phyloP scores from a whole-genome alignment of 176 grass and related monocot species.

The Dactylis glomerata region DNA sequence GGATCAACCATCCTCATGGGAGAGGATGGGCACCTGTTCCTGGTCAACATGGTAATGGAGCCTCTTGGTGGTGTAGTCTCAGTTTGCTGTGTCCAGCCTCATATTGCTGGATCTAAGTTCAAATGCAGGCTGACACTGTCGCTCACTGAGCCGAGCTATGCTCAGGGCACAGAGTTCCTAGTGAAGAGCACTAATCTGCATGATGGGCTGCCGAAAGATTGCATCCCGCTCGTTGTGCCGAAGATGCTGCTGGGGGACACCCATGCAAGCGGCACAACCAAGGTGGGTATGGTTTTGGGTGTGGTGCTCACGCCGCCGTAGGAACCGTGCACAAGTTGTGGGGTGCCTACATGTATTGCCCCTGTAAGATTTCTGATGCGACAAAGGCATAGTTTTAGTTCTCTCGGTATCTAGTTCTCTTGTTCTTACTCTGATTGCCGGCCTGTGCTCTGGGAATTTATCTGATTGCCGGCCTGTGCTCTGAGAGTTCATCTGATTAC shows the following conservation, averaged over 20 bases:
- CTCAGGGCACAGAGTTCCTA: too few species aligned
- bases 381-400: too few species aligned
- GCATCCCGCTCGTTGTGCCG: neutral
- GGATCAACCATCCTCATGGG: too few species aligned
- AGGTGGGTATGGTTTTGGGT: neutral
- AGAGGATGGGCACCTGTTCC: neutral
- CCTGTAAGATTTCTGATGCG: too few species aligned
- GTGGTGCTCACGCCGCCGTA: neutral
- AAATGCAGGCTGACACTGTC: neutral
- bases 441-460: too few species aligned
- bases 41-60: neutral
- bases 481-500: too few species aligned
- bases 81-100: neutral
- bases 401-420: too few species aligned
- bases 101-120: neutral
- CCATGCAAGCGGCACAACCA: neutral
- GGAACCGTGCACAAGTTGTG: too few species aligned
- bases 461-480: too few species aligned
- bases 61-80: neutral
- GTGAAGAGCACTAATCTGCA: neutral
- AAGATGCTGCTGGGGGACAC: neutral
- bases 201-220: neutral
- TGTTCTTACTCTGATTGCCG: too few species aligned
- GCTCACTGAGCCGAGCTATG: too few species aligned
- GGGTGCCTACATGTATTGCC: too few species aligned